phyloP scores from a whole-genome alignment of 1,139 yeast species.

The Suhomyces terraborum region DNA sequence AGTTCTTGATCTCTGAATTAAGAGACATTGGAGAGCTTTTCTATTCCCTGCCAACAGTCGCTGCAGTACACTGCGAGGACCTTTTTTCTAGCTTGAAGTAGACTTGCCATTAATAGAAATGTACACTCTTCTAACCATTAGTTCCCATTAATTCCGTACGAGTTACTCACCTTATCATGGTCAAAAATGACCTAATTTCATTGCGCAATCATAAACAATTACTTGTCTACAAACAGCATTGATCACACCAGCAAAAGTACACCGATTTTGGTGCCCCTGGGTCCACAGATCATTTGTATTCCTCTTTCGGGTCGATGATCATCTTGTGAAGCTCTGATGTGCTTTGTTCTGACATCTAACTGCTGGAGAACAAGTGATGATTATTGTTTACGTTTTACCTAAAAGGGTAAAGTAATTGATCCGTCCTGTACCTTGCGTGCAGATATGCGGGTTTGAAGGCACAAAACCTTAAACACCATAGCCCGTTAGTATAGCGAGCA shows the following conservation, averaged over 20 bases:
- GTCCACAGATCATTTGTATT: too few relatives aligned
- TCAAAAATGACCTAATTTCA: too few relatives aligned
- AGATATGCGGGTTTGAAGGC: neutral
- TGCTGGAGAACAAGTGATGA: neutral
- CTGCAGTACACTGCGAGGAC: slow-evolving; percentile 20
- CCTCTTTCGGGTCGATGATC: too few relatives aligned
- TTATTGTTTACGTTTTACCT: slow-evolving; percentile 14
- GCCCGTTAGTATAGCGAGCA: neutral
- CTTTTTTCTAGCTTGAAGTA: slow-evolving; percentile 14
- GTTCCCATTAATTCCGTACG: too few relatives aligned
- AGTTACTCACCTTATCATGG: too few relatives aligned
- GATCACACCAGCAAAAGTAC: too few relatives aligned
- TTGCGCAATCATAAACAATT: too few relatives aligned
- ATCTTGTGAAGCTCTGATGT: too few relatives aligned
- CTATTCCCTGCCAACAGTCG: slow-evolving; percentile 13
- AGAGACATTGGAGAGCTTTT: slow-evolving; percentile 13
- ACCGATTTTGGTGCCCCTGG: too few relatives aligned
- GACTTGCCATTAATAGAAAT: neutral
- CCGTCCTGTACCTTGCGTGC: neutral
- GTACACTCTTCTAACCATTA: slow-evolving; percentile 1
- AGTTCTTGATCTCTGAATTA: slow-evolving; percentile 17
- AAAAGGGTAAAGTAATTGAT: slow-evolving; percentile 18
- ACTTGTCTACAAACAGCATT: too few relatives aligned
- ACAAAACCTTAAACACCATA: slow-evolving; percentile 5
- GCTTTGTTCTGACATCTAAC: slow-evolving; percentile 2